These are phyloP conservation scores for Misopates orontium DNA, from an alignment of 257 asterid species.

Conservation along the genomic window DNA sequence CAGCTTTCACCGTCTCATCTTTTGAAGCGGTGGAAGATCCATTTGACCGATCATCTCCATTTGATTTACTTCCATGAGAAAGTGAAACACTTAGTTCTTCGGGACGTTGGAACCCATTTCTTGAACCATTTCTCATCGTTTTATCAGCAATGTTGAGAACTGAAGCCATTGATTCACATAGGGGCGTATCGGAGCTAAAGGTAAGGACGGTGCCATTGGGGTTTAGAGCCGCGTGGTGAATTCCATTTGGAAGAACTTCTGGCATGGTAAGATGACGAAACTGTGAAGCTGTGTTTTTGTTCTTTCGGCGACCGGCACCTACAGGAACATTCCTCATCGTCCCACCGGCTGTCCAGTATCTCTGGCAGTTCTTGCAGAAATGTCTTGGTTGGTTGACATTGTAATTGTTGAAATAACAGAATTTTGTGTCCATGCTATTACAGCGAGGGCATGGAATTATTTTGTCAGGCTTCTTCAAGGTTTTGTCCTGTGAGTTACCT, in stretches of 20 bases:
- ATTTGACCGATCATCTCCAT: conserved; percentile 42
- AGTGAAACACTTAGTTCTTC: conserved; percentile 41
- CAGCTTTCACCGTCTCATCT: conserved; percentile 43
- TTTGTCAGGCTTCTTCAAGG: conserved; percentile 83
- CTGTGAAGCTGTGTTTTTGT: conserved; percentile 62
- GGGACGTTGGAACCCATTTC: conserved; percentile 47
- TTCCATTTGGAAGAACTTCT: conserved; percentile 50
- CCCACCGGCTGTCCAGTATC: conserved; percentile 99
- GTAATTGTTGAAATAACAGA: conserved; percentile 94
- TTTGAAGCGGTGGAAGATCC: conserved; percentile 49
- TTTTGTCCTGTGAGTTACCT: conserved; percentile 57
- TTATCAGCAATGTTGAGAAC: conserved; percentile 55
- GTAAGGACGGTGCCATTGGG: conserved; percentile 60
- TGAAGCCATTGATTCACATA: conserved; percentile 71
- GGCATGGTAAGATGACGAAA: conserved; percentile 51
- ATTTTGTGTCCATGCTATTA: conserved; percentile 95
- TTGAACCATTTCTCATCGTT: conserved; percentile 41
- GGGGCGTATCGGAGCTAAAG: conserved; percentile 63
- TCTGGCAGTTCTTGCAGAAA: conserved; percentile 95
- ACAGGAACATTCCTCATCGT: conserved; percentile 93
- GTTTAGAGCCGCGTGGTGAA: conserved; percentile 41
- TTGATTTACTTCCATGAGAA: conserved; percentile 41
- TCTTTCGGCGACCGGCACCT: conserved; percentile 98
- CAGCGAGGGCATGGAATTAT: conserved; percentile 96
- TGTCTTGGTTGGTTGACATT: conserved; percentile 95